Evolutionary conservation across 371 early-diverging fungal species (phyloP).

Genomic region (Lichtheimia hyalospora): DNA sequence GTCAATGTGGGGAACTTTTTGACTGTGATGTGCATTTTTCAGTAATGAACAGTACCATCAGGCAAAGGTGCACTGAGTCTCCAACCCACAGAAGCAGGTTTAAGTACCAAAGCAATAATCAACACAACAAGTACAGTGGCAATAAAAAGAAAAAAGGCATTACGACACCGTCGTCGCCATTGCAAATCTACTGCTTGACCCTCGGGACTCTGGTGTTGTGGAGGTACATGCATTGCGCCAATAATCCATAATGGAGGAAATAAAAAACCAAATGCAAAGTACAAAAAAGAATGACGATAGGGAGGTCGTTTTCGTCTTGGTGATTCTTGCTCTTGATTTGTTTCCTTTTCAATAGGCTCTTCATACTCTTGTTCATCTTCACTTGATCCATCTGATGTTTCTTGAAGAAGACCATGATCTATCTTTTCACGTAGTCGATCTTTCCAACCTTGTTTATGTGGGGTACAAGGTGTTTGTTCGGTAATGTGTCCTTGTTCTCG

Average conservation of each 20-base stretch:
- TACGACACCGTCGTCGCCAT: constrained; percentile 21
- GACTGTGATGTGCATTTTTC: neutral
- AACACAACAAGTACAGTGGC: constrained; percentile 8
- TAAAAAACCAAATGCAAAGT: constrained; percentile 34
- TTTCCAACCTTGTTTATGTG: neutral
- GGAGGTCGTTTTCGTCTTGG: neutral
- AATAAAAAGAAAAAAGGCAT: constrained; percentile 18
- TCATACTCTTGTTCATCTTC: constrained; percentile 2
- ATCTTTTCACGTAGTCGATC: constrained; percentile 6
- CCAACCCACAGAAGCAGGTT: constrained; percentile 21
- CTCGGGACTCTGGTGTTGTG: constrained; percentile 2
- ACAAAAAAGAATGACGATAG: constrained; percentile 26
- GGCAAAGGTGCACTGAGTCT: constrained; percentile 7
- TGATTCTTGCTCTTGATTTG: neutral
- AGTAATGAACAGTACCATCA: neutral
- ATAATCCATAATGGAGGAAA: constrained; percentile 42
- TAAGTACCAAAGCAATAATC: constrained; percentile 17
- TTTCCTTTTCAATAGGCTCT: neutral
- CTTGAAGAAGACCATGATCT: neutral
- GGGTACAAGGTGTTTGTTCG: neutral
- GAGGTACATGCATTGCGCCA: constrained; percentile 22
- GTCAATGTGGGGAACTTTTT: neutral
- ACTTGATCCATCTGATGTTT: neutral
- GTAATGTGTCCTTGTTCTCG: constrained; percentile 8
- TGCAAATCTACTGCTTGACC: constrained; percentile 17